These are phyloP conservation scores for Aristolochia fimbriata DNA, from an alignment of 164 flowering plant species.

Conservation along the genomic window DNA sequence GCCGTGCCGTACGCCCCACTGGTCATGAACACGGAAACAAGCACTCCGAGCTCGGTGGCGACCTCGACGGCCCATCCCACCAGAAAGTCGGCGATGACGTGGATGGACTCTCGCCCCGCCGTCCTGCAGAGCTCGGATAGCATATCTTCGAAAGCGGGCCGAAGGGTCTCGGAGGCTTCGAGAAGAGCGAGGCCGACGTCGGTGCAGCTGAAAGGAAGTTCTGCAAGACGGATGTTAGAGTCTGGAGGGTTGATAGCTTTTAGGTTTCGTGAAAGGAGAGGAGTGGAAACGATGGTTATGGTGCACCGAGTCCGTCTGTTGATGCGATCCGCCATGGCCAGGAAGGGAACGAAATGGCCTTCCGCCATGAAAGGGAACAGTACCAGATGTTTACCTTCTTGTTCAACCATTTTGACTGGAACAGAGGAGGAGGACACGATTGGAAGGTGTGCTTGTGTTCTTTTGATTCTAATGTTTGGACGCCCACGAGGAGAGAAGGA, in stretches of 20 bases:
- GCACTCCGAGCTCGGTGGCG: constrained; percentile 3
- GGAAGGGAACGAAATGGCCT: constrained; percentile 13
- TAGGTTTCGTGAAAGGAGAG: constrained; percentile 5
- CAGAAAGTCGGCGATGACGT: constrained; percentile 11
- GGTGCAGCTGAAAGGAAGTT: constrained; percentile 12
- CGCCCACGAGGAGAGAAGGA: too few relatives aligned
- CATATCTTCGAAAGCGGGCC: constrained; percentile 6
- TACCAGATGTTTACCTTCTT: constrained; percentile 5
- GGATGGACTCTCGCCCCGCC: not conserved
- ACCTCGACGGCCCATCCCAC: constrained; percentile 12
- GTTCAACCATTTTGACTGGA: not conserved
- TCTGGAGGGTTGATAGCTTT: not conserved
- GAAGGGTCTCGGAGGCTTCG: constrained; percentile 7
- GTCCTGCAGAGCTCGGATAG: not conserved
- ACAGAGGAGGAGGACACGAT: too few relatives aligned
- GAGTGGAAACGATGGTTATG: constrained; percentile 15
- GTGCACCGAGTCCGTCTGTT: not conserved
- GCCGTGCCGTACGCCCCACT: constrained; percentile 16
- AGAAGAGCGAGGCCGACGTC: constrained; percentile 3
- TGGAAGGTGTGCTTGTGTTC: too few relatives aligned
- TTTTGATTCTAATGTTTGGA: too few relatives aligned
- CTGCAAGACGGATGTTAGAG: constrained; percentile 5
- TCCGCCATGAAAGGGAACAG: constrained; percentile 15
- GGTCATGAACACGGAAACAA: constrained; percentile 9
- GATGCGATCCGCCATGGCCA: constrained; percentile 7